Evolutionary conservation across 129 eudicot genomes (phyloP).

Genomic region (Sambucus nigra): DNA sequence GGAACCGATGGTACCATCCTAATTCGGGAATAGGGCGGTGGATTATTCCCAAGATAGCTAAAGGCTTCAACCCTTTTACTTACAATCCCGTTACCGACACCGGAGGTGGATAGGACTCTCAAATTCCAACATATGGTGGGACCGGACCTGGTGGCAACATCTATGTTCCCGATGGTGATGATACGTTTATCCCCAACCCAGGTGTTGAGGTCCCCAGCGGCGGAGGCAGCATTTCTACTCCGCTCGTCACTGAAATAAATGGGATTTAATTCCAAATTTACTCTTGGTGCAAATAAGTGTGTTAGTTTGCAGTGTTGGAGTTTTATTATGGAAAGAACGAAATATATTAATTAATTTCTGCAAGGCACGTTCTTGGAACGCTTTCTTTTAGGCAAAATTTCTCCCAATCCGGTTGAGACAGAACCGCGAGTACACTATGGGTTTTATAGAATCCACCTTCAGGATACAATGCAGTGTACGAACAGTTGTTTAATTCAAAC

Average conservation of each 20-base stretch:
- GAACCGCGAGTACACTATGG: no score
- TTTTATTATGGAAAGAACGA: no score
- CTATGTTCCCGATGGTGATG: constrained; percentile 53
- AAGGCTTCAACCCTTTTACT: constrained; percentile 25
- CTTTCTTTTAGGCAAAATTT: no score
- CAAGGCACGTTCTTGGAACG: no score
- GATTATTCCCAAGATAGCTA: constrained; percentile 19
- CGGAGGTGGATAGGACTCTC: constrained; percentile 23
- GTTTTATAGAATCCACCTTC: no score
- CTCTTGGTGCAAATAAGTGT: no score
- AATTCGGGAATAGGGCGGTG: constrained; percentile 44
- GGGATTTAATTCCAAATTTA: no score
- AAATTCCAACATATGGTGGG: background rate
- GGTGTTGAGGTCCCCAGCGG: constrained; percentile 45
- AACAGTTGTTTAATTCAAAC: no score
- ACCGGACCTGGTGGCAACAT: constrained; percentile 14
- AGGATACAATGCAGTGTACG: no score
- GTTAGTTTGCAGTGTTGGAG: no score
- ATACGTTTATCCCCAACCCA: constrained; percentile 52
- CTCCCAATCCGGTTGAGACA: no score
- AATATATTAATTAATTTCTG: no score
- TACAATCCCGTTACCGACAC: constrained; percentile 43
- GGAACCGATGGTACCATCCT: constrained; percentile 37
- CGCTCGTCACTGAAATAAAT: constrained; percentile 17
- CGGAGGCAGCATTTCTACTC: background rate